Evolutionary conservation across 1,139 yeast genomes (phyloP).

Genomic region (Meyerozyma guilliermondii): DNA sequence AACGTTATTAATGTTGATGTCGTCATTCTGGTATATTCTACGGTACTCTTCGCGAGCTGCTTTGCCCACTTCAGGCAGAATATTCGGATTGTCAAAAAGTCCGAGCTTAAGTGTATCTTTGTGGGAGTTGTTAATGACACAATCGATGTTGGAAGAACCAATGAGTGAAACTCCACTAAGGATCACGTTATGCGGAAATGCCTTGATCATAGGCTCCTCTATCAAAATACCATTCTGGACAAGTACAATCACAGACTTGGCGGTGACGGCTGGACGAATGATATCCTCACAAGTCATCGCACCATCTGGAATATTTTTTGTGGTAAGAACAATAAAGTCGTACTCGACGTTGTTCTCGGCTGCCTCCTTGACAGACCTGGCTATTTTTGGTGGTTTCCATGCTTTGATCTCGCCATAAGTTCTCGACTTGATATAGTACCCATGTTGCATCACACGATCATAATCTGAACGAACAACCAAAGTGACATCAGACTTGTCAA

Average conservation of each 20-base stretch:
- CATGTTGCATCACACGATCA: conserved; percentile 7
- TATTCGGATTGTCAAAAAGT: conserved; percentile 29
- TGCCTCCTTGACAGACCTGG: conserved; percentile 10
- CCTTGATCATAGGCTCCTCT: conserved; percentile 12
- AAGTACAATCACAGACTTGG: conserved; percentile 10
- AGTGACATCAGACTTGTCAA: conserved; percentile 12
- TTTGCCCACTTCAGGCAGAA: conserved; percentile 14
- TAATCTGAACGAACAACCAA: conserved; percentile 14
- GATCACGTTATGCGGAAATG: conserved; percentile 13
- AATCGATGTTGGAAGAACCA: conserved; percentile 19
- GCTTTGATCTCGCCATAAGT: conserved; percentile 9
- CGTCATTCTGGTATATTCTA: conserved; percentile 42
- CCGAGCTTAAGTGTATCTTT: conserved; percentile 33
- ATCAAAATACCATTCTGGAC: conserved; percentile 14
- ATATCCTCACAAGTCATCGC: conserved; percentile 14
- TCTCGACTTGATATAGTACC: conserved; percentile 9
- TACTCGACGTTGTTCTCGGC: conserved; percentile 8
- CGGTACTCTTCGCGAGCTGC: conserved; percentile 30
- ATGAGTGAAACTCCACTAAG: conserved; percentile 25
- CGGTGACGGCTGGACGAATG: conserved; percentile 12
- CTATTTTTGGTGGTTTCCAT: conserved; percentile 11
- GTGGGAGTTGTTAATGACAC: conserved; percentile 10
- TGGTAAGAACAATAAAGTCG: conserved; percentile 13
- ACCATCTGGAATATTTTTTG: conserved; percentile 19
- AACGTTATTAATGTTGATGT: conserved; percentile 26